Evolutionary conservation across 768 basidiomycete genomes (phyloP).

Genomic region (Xerocomellus intermedius): DNA sequence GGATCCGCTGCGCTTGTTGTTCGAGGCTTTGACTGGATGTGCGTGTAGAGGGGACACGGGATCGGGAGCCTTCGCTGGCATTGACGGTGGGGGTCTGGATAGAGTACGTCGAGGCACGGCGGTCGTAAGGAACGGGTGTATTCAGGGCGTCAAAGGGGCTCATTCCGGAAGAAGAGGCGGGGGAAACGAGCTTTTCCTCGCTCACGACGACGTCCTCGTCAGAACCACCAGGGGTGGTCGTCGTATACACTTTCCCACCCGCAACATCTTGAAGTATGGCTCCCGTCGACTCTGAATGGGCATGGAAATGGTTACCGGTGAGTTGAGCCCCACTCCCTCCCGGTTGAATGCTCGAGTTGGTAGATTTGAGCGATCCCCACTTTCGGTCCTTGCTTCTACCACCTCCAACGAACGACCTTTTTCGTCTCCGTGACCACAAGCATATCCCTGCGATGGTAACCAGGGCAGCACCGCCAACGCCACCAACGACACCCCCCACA

Average conservation of each 20-base stretch:
- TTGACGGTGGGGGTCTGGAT: conserved; percentile 5
- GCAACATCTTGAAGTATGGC: conserved; percentile 11
- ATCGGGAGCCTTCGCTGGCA: conserved; percentile 4
- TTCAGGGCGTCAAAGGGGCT: conserved; percentile 19
- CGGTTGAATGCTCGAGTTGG: conserved; percentile 15
- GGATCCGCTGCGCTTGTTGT: conserved; percentile 32
- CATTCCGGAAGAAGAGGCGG: conserved; percentile 13
- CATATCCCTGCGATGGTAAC: conserved; percentile 33
- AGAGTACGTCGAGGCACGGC: conserved; percentile 21
- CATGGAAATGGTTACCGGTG: conserved; percentile 10
- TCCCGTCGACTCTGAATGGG: conserved; percentile 24
- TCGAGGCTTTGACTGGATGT: conserved; percentile 23
- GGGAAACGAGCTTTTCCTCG: conserved; percentile 26
- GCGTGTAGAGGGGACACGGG: conserved; percentile 9
- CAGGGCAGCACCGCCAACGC: conserved; percentile 35
- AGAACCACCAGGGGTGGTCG: conserved; percentile 20
- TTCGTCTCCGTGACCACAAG: conserved; percentile 27
- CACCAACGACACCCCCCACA: conserved; percentile 53
- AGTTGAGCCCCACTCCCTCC: not conserved
- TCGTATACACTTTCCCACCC: conserved; percentile 15
- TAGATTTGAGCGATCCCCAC: conserved; percentile 31
- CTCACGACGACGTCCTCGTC: conserved; percentile 18
- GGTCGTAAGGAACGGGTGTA: conserved; percentile 18
- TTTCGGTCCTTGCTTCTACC: conserved; percentile 19
- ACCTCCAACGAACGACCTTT: conserved; percentile 24